Evolutionary conservation across 805 yeast species (phyloP).

Genomic region (Henningerozyma blattae): DNA sequence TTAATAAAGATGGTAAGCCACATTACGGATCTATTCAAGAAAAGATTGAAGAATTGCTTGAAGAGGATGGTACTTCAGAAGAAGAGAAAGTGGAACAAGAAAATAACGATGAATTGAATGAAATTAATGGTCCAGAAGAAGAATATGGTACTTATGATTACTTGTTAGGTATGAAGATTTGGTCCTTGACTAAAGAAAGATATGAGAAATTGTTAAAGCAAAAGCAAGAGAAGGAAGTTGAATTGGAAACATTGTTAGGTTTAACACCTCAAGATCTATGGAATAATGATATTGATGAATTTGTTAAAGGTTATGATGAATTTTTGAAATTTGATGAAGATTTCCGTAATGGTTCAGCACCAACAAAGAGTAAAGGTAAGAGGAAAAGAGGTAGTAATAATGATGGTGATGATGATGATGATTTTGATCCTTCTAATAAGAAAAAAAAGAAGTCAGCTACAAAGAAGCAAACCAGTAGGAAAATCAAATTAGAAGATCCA

Average conservation of each 20-base stretch:
- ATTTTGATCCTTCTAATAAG: constrained; percentile 17
- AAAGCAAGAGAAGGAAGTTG: constrained; percentile 58
- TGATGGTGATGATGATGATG: constrained; percentile 23
- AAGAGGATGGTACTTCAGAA: constrained; percentile 29
- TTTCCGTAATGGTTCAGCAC: constrained; percentile 39
- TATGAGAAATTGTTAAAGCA: constrained; percentile 71
- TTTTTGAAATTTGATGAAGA: constrained; percentile 57
- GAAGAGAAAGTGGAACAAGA: constrained; percentile 32
- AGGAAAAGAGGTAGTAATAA: constrained; percentile 18
- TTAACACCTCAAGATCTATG: constrained; percentile 80
- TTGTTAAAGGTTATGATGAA: constrained; percentile 50
- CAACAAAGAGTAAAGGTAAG: constrained; percentile 33
- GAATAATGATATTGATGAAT: constrained; percentile 71
- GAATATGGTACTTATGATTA: constrained; percentile 68
- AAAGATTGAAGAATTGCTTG: constrained; percentile 13
- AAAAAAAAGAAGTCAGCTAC: constrained; percentile 11
- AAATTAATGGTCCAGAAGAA: constrained; percentile 34
- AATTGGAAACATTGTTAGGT: constrained; percentile 51
- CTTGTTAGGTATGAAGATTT: constrained; percentile 80
- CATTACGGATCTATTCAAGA: constrained; percentile 32
- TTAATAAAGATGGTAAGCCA: constrained; percentile 59
- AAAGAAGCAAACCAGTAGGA: constrained; percentile 8
- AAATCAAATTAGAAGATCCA: constrained; percentile 17
- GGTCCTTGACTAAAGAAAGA: constrained; percentile 86
- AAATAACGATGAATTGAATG: constrained; percentile 24